Conservation (phyloP, 495 filamentous ascomycete species). For the Monascus purpureus region DNA sequence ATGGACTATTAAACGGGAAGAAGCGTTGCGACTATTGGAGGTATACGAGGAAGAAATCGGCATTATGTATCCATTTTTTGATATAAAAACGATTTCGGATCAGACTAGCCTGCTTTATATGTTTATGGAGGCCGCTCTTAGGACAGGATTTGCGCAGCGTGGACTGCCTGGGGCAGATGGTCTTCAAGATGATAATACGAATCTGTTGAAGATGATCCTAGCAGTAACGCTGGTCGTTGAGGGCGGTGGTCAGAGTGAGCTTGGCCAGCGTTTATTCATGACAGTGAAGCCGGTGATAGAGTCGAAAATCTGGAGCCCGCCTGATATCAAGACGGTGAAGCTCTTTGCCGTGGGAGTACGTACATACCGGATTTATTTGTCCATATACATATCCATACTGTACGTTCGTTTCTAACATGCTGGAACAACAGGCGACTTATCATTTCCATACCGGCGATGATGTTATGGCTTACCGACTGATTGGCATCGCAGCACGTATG, state of each 20-base stretch:
- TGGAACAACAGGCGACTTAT: constrained; percentile 73
- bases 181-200: constrained; percentile 52
- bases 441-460: constrained; percentile 74
- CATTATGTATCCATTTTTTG: constrained; percentile 71
- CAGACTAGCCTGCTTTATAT: constrained; percentile 52
- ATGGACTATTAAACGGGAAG: constrained; percentile 55
- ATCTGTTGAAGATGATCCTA: constrained; percentile 64
- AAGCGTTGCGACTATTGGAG: constrained; percentile 54
- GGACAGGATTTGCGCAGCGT: constrained; percentile 43
- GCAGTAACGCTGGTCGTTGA: constrained; percentile 62
- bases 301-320: constrained; percentile 49
- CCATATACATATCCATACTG: constrained; percentile 1
- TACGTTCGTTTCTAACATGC: not conserved
- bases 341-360: constrained; percentile 57
- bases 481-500: constrained; percentile 59
- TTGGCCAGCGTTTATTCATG: constrained; percentile 54
- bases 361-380: constrained; percentile 1
- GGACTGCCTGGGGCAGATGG: constrained; percentile 42
- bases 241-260: constrained; percentile 59
- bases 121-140: constrained; percentile 54
- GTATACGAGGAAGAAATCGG: constrained; percentile 76
- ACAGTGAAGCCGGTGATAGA: constrained; percentile 57
- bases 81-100: constrained; percentile 49
- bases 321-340: constrained; percentile 55
- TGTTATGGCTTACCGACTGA: constrained; percentile 62